A percentile compares a stretch with the other conserved stretches of the same genome.
phyloP scores from a whole-genome alignment of 768 basidiomycete species.

The Lentinula lateritia region DNA sequence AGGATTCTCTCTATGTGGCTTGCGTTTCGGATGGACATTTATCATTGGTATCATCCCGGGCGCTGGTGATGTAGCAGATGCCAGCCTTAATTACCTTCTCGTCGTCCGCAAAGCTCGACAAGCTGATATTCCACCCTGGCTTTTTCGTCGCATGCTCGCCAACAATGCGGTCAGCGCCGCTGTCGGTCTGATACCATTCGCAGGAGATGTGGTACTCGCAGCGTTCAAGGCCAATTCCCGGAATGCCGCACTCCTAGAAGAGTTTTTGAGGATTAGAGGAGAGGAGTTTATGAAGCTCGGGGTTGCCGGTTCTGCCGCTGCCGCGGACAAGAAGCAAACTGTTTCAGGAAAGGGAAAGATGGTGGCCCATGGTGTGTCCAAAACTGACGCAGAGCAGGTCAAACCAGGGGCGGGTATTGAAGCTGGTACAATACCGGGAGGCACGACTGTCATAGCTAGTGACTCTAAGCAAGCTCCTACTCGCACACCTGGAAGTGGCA shows the following conservation, averaged over 20 bases:
- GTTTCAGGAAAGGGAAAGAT: conserved; percentile 17
- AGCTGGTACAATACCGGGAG: not conserved
- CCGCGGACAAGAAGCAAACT: conserved; percentile 1
- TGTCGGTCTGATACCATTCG: conserved; percentile 35
- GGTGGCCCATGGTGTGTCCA: conserved; percentile 19
- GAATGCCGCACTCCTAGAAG: conserved; percentile 83
- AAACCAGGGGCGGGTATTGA: conserved; percentile 36
- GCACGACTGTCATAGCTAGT: not conserved
- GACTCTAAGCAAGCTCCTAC: not conserved
- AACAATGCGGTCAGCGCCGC: conserved; percentile 69
- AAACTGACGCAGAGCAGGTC: conserved; percentile 23
- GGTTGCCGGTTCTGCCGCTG: conserved; percentile 20
- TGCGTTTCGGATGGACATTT: conserved; percentile 86
- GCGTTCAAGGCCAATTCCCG: conserved; percentile 84
- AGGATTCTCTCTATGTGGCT: conserved; percentile 71
- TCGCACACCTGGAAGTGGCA: not conserved
- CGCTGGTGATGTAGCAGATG: conserved; percentile 62
- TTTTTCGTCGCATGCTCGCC: conserved; percentile 66
- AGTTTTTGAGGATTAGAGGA: conserved; percentile 74
- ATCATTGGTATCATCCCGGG: conserved; percentile 71
- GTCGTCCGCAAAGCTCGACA: conserved; percentile 71
- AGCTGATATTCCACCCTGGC: conserved; percentile 65
- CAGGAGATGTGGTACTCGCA: conserved; percentile 66
- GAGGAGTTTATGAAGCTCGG: conserved; percentile 59
- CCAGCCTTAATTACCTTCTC: conserved; percentile 65